Evolutionary conservation across 169 alveolate species (phyloP), one percentile per base, ranked within the genome.

Genomic region (Cryptosporidium parvum): DNA sequence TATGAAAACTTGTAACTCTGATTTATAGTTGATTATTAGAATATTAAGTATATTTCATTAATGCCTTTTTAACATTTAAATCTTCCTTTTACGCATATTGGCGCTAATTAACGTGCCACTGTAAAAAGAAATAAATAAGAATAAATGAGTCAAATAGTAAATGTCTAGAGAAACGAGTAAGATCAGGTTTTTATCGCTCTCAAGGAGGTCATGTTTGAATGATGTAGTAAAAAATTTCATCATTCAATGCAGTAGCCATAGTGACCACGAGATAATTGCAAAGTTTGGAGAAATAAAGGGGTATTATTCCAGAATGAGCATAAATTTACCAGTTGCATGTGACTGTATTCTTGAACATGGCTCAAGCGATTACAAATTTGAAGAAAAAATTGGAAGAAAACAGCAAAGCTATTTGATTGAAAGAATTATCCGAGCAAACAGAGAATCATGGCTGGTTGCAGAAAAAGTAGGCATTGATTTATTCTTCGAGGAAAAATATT

Each of bases 121-220:
- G 6, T 33, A 6, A 33, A 35, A 53, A 31, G 14, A 10, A 45
- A 70, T 48, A 44, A 10, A 14, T n/a, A 10, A 58, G n/a, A 10
- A 89, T 89, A 39, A 62, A 91, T 53, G 92, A 91, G 4, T 85
- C 58, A 59, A 84, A n/a, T 56, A 18, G 16, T 86, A 67, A 86
- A 93, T 31, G 93, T 89, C 80, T 59, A 75, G 18, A 72, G 85
- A 84, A 92, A 87, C 72, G 51, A 72, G 92, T 84, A 91, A 84
- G 59, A 35, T 80, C 26, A 80, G 75, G 31, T 67, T 80, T 61
- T 29, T 80, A 10, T 62, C 89, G 1, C 89, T 80, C 14, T 69
- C 89, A 62, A 80, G 75, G 70, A 80, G 44, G 23, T 59, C 42
- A 14, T 62, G 67, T 21, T 39, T 80, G n/a, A 59, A 14, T 23